A percentile compares a stretch with the other conserved stretches of the same genome.
These are phyloP conservation scores for Aspergillus udagawae DNA, from an alignment of 2,329 filamentous ascomycete species.

Conservation along the genomic window DNA sequence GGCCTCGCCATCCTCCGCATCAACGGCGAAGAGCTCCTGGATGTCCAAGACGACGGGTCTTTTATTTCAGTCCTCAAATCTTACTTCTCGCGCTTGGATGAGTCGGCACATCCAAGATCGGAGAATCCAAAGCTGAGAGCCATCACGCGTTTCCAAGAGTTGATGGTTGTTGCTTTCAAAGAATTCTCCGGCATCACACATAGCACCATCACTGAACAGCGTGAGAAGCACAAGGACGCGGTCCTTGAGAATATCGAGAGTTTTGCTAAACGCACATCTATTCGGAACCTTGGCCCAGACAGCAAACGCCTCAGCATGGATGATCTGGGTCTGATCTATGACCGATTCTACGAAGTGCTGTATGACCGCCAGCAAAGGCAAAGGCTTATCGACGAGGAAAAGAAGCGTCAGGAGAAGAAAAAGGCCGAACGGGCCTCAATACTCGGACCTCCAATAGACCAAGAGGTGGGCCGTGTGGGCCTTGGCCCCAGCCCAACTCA, in stretches of 20 bases:
- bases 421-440: constrained; percentile 42
- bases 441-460: constrained; percentile 48
- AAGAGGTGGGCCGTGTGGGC: constrained; percentile 82
- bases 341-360: constrained; percentile 85
- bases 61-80: constrained; percentile 95
- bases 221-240: constrained; percentile 87
- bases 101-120: constrained; percentile 91
- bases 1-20: constrained; percentile 94
- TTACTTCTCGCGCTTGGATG: constrained; percentile 89
- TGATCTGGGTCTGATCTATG: constrained; percentile 86
- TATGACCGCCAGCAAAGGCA: constrained; percentile 88
- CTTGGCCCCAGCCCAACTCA: constrained; percentile 83
- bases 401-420: constrained; percentile 61
- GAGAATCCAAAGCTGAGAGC: constrained; percentile 92
- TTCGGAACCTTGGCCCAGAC: constrained; percentile 90
- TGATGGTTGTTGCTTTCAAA: constrained; percentile 99
- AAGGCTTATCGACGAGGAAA: constrained; percentile 70
- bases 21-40: constrained; percentile 91
- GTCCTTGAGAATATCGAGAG: constrained; percentile 95
- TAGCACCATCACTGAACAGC: constrained; percentile 80
- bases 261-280: constrained; percentile 94
- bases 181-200: constrained; percentile 96
- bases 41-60: constrained; percentile 88
- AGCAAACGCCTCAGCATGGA: constrained; percentile 84
- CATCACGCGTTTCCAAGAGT: constrained; percentile 92